Percentiles rank a stretch among this genome's conserved stretches.
These are phyloP conservation scores for Grosmannia clavigera DNA, from an alignment of 2,329 filamentous ascomycete genomes.

Conservation along the genomic window DNA sequence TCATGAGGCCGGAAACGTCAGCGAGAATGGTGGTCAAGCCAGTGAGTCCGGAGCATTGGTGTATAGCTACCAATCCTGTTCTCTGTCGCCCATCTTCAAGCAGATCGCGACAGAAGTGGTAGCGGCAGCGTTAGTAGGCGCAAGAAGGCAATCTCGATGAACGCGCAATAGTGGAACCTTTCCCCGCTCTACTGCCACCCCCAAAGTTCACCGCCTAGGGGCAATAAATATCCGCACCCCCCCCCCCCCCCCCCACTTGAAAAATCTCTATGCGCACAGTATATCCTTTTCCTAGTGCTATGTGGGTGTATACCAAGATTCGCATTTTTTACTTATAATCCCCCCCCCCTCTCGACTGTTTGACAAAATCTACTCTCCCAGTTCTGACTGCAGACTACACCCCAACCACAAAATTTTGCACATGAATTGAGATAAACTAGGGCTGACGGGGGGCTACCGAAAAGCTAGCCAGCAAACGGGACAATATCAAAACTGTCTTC, in stretches of 20 bases:
- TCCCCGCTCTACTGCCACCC: background rate
- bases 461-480: background rate
- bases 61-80: constrained; percentile 62
- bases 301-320: background rate
- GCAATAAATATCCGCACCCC: background rate
- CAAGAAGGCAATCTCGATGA: background rate
- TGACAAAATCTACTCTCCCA: background rate
- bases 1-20: constrained; percentile 6
- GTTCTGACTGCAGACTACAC: background rate
- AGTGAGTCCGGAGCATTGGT: constrained; percentile 33
- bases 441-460: background rate
- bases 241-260: background rate
- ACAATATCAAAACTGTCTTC: background rate
- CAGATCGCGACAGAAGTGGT: constrained; percentile 46
- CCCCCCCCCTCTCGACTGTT: background rate
- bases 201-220: background rate
- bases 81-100: constrained; percentile 55
- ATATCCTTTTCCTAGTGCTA: background rate
- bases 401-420: background rate
- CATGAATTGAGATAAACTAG: background rate
- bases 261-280: background rate
- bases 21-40: constrained; percentile 7
- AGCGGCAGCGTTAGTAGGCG: constrained; percentile 12
- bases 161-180: background rate
- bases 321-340: background rate